phyloP scores from a whole-genome alignment of 768 basidiomycete species.

The Suillus alpinus region DNA sequence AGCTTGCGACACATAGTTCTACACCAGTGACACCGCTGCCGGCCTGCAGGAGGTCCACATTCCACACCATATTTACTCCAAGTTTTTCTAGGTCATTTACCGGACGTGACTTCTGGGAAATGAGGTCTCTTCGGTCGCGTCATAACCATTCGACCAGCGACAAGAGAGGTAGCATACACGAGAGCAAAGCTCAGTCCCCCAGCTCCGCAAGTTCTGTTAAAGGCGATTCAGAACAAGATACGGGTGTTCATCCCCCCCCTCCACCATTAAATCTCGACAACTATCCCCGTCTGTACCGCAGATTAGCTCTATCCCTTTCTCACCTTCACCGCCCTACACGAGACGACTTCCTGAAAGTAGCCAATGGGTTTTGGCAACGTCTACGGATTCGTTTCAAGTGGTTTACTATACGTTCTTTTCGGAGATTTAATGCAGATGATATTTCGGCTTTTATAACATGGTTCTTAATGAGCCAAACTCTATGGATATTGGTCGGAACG shows the following conservation, averaged over 20 bases:
- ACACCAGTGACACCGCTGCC: neutral
- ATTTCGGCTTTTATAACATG: conserved; percentile 94
- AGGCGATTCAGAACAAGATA: neutral
- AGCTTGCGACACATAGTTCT: conserved; percentile 17
- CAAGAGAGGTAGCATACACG: neutral
- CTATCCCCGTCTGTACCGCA: conserved; percentile 78
- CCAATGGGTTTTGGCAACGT: conserved; percentile 89
- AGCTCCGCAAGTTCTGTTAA: conserved; percentile 1
- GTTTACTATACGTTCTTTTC: conserved; percentile 93
- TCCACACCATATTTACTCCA: neutral
- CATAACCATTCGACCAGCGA: conserved; percentile 13
- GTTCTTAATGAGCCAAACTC: conserved; percentile 92
- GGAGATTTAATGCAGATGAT: conserved; percentile 94
- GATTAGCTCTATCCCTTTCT: conserved; percentile 76
- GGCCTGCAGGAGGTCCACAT: neutral
- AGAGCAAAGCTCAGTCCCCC: conserved; percentile 9
- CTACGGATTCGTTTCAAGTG: conserved; percentile 92
- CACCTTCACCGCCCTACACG: conserved; percentile 77
- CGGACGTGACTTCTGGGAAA: neutral
- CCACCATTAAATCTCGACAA: conserved; percentile 51
- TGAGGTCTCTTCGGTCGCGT: conserved; percentile 4
- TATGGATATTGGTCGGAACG: conserved; percentile 93
- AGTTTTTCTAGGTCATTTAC: neutral
- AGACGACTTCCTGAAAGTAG: conserved; percentile 85
- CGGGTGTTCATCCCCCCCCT: conserved; percentile 7